Conservation (phyloP, 768 basidiomycete genomes). For the Boletus subparvulus region DNA sequence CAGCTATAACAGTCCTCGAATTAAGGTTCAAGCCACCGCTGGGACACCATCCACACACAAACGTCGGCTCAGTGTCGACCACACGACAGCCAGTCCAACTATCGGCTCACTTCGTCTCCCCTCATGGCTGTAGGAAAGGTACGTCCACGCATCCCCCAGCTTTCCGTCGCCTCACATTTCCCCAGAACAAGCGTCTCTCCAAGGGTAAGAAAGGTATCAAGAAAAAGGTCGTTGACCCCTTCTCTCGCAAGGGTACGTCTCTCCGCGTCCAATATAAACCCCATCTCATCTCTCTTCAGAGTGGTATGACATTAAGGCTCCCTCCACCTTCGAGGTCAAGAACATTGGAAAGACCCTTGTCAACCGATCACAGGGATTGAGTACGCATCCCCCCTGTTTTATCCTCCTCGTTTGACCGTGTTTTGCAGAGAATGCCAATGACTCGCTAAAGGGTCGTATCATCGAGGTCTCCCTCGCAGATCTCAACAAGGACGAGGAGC, state of each 20-base stretch:
- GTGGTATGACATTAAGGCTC: slow-evolving; percentile 99
- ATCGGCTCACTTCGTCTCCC: slow-evolving; percentile 43
- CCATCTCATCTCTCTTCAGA: slow-evolving; percentile 47
- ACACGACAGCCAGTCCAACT: slow-evolving; percentile 49
- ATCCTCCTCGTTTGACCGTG: slow-evolving; percentile 8
- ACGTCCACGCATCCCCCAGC: slow-evolving; percentile 19
- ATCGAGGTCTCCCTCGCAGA: slow-evolving; percentile 95
- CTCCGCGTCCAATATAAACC: neutral
- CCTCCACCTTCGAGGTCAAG: slow-evolving; percentile 93
- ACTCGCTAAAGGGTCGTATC: slow-evolving; percentile 96
- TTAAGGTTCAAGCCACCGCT: slow-evolving; percentile 64
- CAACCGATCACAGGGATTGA: slow-evolving; percentile 97
- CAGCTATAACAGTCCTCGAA: slow-evolving; percentile 35
- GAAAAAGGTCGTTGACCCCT: slow-evolving; percentile 99
- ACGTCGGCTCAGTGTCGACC: slow-evolving; percentile 14
- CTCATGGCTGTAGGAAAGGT: slow-evolving; percentile 91
- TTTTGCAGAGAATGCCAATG: slow-evolving; percentile 89
- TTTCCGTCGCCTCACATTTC: slow-evolving; percentile 1
- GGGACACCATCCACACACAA: slow-evolving; percentile 19
- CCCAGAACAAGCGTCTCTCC: slow-evolving; percentile 93
- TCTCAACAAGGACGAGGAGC: slow-evolving; percentile 99
- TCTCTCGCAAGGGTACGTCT: slow-evolving; percentile 91
- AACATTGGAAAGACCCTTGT: slow-evolving; percentile 98
- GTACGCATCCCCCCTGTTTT: slow-evolving; percentile 52
- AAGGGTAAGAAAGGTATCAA: slow-evolving; percentile 99